Percentiles rank a stretch among this genome's conserved stretches.
Conservation (phyloP, 148 eudicot species). For the Camellia sinensis region DNA sequence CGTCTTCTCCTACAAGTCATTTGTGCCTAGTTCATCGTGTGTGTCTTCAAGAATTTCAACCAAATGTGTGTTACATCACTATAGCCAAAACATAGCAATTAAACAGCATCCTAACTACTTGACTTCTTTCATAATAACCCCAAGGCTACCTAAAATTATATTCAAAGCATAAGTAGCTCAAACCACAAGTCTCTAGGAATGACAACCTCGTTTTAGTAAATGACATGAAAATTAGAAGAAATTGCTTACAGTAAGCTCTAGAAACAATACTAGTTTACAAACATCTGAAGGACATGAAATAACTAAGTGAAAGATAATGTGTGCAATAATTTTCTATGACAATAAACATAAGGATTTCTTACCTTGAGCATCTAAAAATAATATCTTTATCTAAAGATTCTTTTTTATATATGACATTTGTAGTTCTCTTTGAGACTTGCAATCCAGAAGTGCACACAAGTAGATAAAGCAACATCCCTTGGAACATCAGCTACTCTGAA, state of each 20-base stretch:
- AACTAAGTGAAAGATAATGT: no score
- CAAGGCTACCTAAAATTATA: neutral
- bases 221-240: no score
- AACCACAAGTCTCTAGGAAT: no score
- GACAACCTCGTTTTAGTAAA: no score
- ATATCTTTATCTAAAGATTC: slow-evolving; percentile 26
- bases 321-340: no score
- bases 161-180: neutral
- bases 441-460: neutral
- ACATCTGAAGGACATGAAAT: no score
- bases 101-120: neutral
- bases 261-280: no score
- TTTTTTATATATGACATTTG: slow-evolving; percentile 17
- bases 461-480: neutral
- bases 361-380: slow-evolving; percentile 17
- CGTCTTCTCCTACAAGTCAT: no score
- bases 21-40: no score
- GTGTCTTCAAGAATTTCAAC: neutral
- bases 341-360: no score
- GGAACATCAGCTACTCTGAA: neutral
- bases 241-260: no score
- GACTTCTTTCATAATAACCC: neutral
- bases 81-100: neutral
- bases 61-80: neutral
- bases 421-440: slow-evolving; percentile 41